Percentiles rank a stretch among this genome's conserved stretches.
Evolutionary conservation across 2,329 filamentous ascomycete genomes (phyloP).

Genomic region (Neopestalotiopsis sp.): DNA sequence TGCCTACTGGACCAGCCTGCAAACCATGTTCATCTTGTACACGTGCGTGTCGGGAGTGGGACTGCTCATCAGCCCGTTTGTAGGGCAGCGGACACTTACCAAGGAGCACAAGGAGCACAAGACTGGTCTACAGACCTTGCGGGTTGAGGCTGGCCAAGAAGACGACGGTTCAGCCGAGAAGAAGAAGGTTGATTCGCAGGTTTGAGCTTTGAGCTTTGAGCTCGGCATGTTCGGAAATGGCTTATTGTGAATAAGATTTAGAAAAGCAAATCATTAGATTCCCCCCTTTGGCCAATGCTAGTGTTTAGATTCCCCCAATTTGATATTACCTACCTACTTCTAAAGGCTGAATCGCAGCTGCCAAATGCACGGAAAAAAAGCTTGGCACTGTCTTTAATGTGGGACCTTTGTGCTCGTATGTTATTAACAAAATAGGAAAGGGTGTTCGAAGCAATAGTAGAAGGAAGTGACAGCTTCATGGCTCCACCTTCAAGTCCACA

Average conservation of each 20-base stretch:
- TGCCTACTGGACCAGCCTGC: conserved; percentile 55
- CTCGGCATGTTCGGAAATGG: background rate
- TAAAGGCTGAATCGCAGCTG: no score
- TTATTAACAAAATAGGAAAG: no score
- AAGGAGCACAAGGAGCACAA: conserved; percentile 62
- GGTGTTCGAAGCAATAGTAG: background rate
- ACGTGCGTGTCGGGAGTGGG: conserved; percentile 53
- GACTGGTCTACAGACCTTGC: conserved; percentile 55
- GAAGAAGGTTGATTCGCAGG: background rate
- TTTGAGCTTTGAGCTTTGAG: background rate
- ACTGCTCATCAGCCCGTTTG: conserved; percentile 50
- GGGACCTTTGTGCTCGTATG: no score
- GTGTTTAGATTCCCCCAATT: no score
- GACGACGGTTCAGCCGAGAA: background rate
- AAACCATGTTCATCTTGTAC: conserved; percentile 64
- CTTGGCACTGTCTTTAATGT: no score
- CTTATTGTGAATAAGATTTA: background rate
- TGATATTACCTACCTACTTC: no score
- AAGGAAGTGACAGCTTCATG: background rate
- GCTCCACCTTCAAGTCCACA: background rate
- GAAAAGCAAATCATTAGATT: background rate
- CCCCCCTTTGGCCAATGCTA: no score
- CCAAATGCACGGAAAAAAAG: no score
- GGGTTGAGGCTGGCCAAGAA: conserved; percentile 34
- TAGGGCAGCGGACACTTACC: conserved; percentile 56